These are phyloP conservation scores for Lachancea kluyveri DNA, from an alignment of 805 yeast species.

Conservation along the genomic window DNA sequence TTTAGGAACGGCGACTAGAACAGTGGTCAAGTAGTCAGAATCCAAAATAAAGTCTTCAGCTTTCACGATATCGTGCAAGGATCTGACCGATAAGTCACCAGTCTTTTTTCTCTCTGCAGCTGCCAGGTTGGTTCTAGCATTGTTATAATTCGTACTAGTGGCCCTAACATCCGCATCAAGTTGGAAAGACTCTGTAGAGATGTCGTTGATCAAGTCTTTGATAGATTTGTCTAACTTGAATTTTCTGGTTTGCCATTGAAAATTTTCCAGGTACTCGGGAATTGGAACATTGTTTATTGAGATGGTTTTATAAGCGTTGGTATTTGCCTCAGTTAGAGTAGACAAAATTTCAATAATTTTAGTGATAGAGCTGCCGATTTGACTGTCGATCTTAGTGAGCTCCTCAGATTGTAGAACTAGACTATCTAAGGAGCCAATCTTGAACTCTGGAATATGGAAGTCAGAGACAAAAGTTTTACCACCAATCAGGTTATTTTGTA, in stretches of 20 bases:
- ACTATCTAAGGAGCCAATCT: constrained; percentile 91
- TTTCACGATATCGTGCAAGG: constrained; percentile 82
- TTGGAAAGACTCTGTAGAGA: constrained; percentile 72
- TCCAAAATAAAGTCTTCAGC: constrained; percentile 77
- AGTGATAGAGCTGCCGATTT: constrained; percentile 57
- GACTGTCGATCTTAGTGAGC: constrained; percentile 73
- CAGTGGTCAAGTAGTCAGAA: constrained; percentile 80
- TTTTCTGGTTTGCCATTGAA: constrained; percentile 84
- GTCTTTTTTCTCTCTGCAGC: constrained; percentile 90
- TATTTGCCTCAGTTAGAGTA: constrained; percentile 37
- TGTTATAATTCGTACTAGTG: constrained; percentile 68
- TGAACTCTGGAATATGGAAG: constrained; percentile 73
- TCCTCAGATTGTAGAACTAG: constrained; percentile 90
- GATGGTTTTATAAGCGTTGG: constrained; percentile 44
- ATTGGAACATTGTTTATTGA: constrained; percentile 44
- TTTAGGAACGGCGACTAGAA: constrained; percentile 86
- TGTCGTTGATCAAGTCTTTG: constrained; percentile 60
- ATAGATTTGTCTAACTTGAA: constrained; percentile 81
- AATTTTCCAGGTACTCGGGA: constrained; percentile 61
- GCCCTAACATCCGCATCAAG: constrained; percentile 80
- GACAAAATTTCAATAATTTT: constrained; percentile 74
- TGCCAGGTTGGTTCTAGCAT: constrained; percentile 74
- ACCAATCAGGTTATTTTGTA: constrained; percentile 47
- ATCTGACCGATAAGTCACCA: constrained; percentile 88
- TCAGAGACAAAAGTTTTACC: constrained; percentile 54